Evolutionary conservation across 2,329 filamentous ascomycete genomes (phyloP), one percentile per base, ranked within the genome.

Genomic region (Talaromyces sp.): DNA sequence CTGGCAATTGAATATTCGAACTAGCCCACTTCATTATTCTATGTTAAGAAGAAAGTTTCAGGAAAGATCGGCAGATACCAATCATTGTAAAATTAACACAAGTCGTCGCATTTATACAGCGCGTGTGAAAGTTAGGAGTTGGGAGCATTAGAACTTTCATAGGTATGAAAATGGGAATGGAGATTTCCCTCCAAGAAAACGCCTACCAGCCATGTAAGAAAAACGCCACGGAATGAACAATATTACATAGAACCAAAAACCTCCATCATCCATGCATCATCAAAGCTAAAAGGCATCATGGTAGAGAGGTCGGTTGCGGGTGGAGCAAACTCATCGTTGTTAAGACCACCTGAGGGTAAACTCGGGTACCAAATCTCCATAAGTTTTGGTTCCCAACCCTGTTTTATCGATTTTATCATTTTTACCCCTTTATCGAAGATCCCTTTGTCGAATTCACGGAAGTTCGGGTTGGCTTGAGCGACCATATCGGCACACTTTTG

Each of bases 261-360:
- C 5, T 64, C 60, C 55, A 62, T 48, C 60, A 64, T 63, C 60
- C 58, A 64, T 14, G 48, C 44, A 46, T 63, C 62, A 33, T 63
- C 62, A 44, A 64, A 51, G 5, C 39, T 49, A n/a, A 58, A 48
- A 9, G 55, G 45, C 20, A 60, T 44, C n/a, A 45, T 33, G 13
- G 55, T 52, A n/a, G 49, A 30, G n/a, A 60, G 43, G 7, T 52
- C n/a, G 27, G 47, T n/a, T 32, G 48, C 47, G 10, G 52, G 30
- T 14, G 40, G 51, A 17, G 39, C 35, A 24, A 56, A 54, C 5
- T 46, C 32, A 8, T 33, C 29, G 13, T 30, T 29, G 13, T 47
- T 46, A 3, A 56, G 33, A 1, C 35, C 55, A 17, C 36, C 54
- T 3, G 42, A 32, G 2, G 55, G 51, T 6, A 58, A 30, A 27